Percentiles rank a stretch among this genome's conserved stretches.
These are phyloP conservation scores for Boechera retrofracta DNA, from an alignment of 345 rosid genomes.

Conservation along the genomic window DNA sequence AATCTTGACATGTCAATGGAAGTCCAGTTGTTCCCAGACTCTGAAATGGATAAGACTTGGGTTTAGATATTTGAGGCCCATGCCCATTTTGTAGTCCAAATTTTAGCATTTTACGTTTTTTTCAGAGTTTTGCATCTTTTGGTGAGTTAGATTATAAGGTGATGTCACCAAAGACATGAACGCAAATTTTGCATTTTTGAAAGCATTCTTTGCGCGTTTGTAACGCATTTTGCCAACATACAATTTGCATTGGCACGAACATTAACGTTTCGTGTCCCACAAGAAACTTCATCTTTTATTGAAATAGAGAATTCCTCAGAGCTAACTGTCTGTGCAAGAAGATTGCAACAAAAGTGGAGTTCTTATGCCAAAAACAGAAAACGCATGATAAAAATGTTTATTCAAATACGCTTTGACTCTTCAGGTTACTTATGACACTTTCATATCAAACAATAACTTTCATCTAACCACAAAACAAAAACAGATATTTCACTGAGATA, in stretches of 20 bases:
- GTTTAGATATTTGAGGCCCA: no score
- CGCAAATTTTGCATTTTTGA: constrained; percentile 30
- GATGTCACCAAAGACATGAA: constrained; percentile 34
- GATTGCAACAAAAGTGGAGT: constrained; percentile 30
- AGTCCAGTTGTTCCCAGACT: no score
- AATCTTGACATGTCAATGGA: no score
- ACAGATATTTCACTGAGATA: not conserved
- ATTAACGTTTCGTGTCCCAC: constrained; percentile 12
- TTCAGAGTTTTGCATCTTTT: no score
- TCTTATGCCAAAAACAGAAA: constrained; percentile 23
- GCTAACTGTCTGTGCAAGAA: constrained; percentile 13
- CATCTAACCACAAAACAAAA: not conserved
- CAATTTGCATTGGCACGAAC: constrained; percentile 32
- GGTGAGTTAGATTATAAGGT: not conserved
- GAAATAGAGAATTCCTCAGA: not conserved
- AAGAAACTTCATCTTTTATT: constrained; percentile 22
- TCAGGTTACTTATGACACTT: constrained; percentile 15
- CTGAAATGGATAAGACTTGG: no score
- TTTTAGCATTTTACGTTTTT: no score
- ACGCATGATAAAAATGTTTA: constrained; percentile 9
- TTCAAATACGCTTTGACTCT: constrained; percentile 26
- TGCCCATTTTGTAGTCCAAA: no score
- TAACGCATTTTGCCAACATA: constrained; percentile 23
- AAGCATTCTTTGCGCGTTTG: constrained; percentile 4
- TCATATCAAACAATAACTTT: constrained; percentile 16